Evolutionary conservation across 2,329 filamentous ascomycete genomes (phyloP).

Genomic region (Colletotrichum magnum): DNA sequence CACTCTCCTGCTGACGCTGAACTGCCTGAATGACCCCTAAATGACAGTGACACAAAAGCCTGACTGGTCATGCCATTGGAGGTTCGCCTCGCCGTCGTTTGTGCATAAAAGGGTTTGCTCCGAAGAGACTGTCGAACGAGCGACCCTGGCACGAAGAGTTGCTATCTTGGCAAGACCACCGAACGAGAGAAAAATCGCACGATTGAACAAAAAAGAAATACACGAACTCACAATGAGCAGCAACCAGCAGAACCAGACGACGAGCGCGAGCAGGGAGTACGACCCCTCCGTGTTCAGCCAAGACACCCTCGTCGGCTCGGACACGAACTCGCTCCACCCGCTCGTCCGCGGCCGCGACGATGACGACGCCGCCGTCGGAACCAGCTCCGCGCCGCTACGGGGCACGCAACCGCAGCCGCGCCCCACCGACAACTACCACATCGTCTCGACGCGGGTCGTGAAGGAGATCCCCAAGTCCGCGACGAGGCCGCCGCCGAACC

Average conservation of each 20-base stretch:
- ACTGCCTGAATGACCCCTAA: neutral
- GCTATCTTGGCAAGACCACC: too few species aligned
- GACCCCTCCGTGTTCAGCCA: constrained; percentile 29
- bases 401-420: constrained; percentile 26
- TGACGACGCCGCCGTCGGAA: too few species aligned
- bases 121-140: neutral
- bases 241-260: neutral
- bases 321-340: constrained; percentile 22
- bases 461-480: constrained; percentile 34
- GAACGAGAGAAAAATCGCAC: too few species aligned
- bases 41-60: neutral
- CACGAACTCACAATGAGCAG: neutral
- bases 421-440: constrained; percentile 31
- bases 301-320: constrained; percentile 31
- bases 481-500: constrained; percentile 21
- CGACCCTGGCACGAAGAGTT: too few species aligned
- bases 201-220: too few species aligned
- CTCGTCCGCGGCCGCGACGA: constrained; percentile 18
- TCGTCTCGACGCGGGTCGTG: constrained; percentile 30
- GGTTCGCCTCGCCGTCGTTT: neutral
- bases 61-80: neutral
- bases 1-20: neutral
- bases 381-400: neutral
- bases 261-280: neutral
- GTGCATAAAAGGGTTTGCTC: neutral